Conservation (phyloP, 345 rosid genomes). For the Euphorbia pulcherrima region DNA sequence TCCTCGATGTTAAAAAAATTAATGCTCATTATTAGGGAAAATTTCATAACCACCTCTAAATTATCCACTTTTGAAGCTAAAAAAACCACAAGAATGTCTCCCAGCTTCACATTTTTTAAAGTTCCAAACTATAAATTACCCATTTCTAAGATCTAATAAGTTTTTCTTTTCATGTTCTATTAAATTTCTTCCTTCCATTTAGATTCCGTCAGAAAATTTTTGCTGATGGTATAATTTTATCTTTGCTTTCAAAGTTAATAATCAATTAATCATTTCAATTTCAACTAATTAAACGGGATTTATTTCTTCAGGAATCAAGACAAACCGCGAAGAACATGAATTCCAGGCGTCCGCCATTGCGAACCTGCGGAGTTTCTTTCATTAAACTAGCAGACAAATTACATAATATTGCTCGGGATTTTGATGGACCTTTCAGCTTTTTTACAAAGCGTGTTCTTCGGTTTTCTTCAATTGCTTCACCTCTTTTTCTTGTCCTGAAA, state of each 20-base stretch:
- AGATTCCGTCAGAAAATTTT: not conserved
- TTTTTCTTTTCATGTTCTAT: not conserved
- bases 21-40: too few relatives aligned
- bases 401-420: slow-evolving; percentile 32
- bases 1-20: too few relatives aligned
- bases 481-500: slow-evolving; percentile 24
- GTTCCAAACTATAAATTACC: not conserved
- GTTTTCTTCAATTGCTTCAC: slow-evolving; percentile 20
- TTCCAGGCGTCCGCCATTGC: slow-evolving; percentile 51
- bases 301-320: slow-evolving; percentile 18
- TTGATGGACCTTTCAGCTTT: slow-evolving; percentile 33
- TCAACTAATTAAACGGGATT: not conserved
- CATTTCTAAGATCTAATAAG: not conserved
- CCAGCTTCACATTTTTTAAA: not conserved
- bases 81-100: not conserved
- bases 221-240: not conserved
- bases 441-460: slow-evolving; percentile 23
- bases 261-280: too few relatives aligned
- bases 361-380: slow-evolving; percentile 43
- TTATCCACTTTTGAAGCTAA: not conserved
- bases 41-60: not conserved
- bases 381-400: slow-evolving; percentile 32
- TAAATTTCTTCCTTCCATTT: not conserved
- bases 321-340: slow-evolving; percentile 18
- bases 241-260: too few relatives aligned